These are phyloP conservation scores for Strigomonas culicis DNA, from an alignment of 208 protist species.

Conservation along the genomic window DNA sequence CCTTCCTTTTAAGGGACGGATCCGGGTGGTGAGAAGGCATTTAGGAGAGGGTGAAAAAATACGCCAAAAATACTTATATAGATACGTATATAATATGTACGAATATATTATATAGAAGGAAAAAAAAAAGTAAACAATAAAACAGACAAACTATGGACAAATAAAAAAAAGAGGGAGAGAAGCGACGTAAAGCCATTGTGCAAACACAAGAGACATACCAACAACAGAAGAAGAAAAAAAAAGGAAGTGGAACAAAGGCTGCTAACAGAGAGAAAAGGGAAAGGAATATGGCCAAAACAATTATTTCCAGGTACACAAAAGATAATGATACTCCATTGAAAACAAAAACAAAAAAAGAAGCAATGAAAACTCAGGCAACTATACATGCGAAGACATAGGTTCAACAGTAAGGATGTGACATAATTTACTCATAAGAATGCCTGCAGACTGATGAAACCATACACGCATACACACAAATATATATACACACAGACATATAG, in stretches of 20 bases:
- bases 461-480: not conserved
- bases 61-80: not conserved
- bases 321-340: slow-evolving; percentile 2
- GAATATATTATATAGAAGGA: not conserved
- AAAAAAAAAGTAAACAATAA: slow-evolving; percentile 1
- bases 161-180: slow-evolving; percentile 1
- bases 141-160: not conserved
- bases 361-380: slow-evolving; percentile 1
- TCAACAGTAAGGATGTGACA: not conserved
- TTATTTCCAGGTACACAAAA: not conserved
- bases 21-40: no score
- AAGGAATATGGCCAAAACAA: not conserved
- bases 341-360: slow-evolving; percentile 10
- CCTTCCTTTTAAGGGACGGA: no score
- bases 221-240: slow-evolving; percentile 4
- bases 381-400: slow-evolving; percentile 8
- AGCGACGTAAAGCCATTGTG: not conserved
- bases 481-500: not conserved
- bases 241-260: not conserved
- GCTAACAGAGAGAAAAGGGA: not conserved
- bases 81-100: not conserved
- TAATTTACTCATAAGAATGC: no score
- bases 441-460: no score
- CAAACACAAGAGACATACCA: not conserved
- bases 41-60: not conserved